Evolutionary conservation across 208 protist species (phyloP).

Genomic region (Trypanosoma platydactyli): DNA sequence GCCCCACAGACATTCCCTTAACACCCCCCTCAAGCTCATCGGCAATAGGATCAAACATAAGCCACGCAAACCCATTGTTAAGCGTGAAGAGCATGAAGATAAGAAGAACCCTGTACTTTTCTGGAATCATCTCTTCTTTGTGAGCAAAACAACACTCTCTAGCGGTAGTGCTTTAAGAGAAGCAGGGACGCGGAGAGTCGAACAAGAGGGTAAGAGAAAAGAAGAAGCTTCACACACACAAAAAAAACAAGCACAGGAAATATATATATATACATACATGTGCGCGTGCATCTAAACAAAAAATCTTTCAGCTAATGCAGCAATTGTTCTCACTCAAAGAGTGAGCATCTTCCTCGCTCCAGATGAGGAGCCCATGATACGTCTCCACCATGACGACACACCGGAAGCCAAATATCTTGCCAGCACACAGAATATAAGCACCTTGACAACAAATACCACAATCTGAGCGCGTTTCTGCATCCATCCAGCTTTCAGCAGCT

Average conservation of each 20-base stretch:
- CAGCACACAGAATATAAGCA: constrained; percentile 25
- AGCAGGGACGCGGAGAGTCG: background rate
- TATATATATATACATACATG: constrained; percentile 12
- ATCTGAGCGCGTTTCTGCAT: constrained; percentile 9
- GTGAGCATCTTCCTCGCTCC: constrained; percentile 16
- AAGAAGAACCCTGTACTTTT: constrained; percentile 77
- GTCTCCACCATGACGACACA: background rate
- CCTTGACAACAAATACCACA: constrained; percentile 1
- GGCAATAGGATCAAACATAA: constrained; percentile 88
- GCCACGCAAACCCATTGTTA: constrained; percentile 88
- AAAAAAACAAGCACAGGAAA: background rate
- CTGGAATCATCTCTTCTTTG: constrained; percentile 8
- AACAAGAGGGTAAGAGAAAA: background rate
- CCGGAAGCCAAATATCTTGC: background rate
- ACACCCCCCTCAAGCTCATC: constrained; percentile 68
- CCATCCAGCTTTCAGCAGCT: constrained; percentile 9
- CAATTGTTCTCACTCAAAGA: constrained; percentile 1
- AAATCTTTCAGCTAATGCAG: background rate
- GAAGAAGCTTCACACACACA: background rate
- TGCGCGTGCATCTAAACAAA: constrained; percentile 3
- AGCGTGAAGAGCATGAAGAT: constrained; percentile 84
- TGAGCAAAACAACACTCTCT: background rate
- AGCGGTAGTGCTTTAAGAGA: background rate
- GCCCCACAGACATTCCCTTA: constrained; percentile 44
- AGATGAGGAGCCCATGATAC: constrained; percentile 3